Evolutionary conservation across 2,329 filamentous ascomycete genomes (phyloP), one percentile per base, ranked within the genome.

Genomic region (Xylaria hypoxylon): DNA sequence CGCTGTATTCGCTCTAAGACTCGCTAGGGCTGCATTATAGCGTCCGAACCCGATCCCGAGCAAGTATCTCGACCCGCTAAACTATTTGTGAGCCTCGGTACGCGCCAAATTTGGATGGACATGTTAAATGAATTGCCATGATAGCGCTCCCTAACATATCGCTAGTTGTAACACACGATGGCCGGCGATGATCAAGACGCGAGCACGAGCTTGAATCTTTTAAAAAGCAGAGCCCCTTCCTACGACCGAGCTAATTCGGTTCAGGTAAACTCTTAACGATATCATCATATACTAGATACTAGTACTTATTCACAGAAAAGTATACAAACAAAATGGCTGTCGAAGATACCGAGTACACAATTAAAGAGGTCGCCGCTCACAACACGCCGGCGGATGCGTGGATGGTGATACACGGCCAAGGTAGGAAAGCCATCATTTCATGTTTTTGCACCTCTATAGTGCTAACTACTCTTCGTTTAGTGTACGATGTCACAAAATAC

Each of bases 401-500:
- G 86, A 80, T 88, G 72, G 77, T 82, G 24, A 82, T 89, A 33
- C 84, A 87, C 58, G 85, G 85, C 42, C 80, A 88, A 78, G 84
- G 85, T 85, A 76, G 11, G 3, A 33, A 58, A 17, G 10, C 5
- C 8, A 51, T 19, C 19, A 10, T 45, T 11, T 42, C 17, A 31
- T 7, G 2, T 35, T 13, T 13, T 47, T 55, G 26, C 7, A 31
- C 2, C 15, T 22, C 11, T 5, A 10, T 17, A 11, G 8, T 38
- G 47, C 59, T 68, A 38, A 69, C 33, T 45, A 52, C n/a, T 35
- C 11, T 33, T 55, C 19, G 31, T 17, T 17, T 40, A 86, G 87
- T 90, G 1, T 89, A 88, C 71, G 80, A 90, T 74, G 78, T 89
- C 11, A 84, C 87, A 1, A 80, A 83, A 48, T 90, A 89, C 68